Base-by-base conservation (phyloP, 23 red algal genomes). In the Agarophyton chilense region DNA sequence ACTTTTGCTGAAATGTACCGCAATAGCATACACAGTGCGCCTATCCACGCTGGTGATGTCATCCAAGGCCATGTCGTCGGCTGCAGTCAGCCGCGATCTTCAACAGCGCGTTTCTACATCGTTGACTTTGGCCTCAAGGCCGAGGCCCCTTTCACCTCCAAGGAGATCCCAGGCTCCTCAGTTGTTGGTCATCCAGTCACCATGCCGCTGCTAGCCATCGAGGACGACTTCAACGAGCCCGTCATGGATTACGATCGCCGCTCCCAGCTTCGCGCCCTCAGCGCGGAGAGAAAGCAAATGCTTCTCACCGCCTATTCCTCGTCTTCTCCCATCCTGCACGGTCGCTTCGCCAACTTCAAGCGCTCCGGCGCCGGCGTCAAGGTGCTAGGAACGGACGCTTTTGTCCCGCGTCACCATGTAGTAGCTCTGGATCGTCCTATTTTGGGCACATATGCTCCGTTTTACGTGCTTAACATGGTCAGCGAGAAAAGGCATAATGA, bases 101-200 rank as follows among this genome's bases (percentile, higher is more conserved):
- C 82, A 21, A 58, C 74, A 13, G 63, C 88, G 19, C 94, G 79
- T 3, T 96, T 92, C 68, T 79, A 92, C 45, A 86, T 90, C 31
- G 92, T 93, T 42, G 96, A 98, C 77, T 98, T 98, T 90, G 96
- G 96, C 31, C 77, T 98, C 39, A 98, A 98, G 35, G 52, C 56
- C 53, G 96, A 98, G 77, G 88, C 85, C 28, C 88, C 92, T 32
- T 94, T 98, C 60, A 77, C 88, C 10, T 66, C 90, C 22, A 53
- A 54, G 24, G 96, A 98, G 75, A 67, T 95, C 18, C 92, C 78
- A 0, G 84, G 90, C n/a, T 38, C 73, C 28, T 77, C 81, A 1
- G 56, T 52, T 36, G 90, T 94, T 9, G 96, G 96, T 41, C 79
- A 92, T 77, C 45, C 28, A 1, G 87, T 98, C 34, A 56, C 87